Conservation (phyloP, 176 grass and related monocot genomes). For the Juncus effusus region DNA sequence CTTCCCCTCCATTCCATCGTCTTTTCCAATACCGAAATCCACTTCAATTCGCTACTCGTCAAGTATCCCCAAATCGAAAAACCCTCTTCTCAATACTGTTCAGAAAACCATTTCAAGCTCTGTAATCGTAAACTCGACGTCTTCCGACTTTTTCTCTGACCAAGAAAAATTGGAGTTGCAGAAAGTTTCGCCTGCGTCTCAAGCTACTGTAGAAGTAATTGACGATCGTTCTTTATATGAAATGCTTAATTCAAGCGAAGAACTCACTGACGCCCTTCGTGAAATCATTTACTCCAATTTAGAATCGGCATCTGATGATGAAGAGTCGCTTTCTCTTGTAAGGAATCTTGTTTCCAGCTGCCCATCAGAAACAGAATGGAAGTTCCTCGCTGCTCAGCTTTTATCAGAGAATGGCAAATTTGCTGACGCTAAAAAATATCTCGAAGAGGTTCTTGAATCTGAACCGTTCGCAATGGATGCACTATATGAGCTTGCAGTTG, state of each 20-base stretch:
- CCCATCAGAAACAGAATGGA: slow-evolving; percentile 32
- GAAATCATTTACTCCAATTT: slow-evolving; percentile 27
- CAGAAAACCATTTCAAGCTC: slow-evolving; percentile 51
- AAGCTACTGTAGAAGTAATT: slow-evolving; percentile 9
- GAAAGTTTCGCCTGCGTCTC: slow-evolving; percentile 4
- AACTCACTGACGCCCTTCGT: slow-evolving; percentile 11
- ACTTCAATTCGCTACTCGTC: slow-evolving; percentile 27
- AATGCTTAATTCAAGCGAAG: slow-evolving; percentile 24
- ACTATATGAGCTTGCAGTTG: slow-evolving; percentile 55
- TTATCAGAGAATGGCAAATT: slow-evolving; percentile 25
- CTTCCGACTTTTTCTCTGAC: slow-evolving; percentile 38
- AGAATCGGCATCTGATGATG: slow-evolving; percentile 18
- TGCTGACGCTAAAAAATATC: slow-evolving; percentile 22
- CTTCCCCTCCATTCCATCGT: slow-evolving; percentile 9
- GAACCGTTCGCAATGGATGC: slow-evolving; percentile 45
- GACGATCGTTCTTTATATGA: slow-evolving; percentile 16
- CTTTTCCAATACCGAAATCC: slow-evolving; percentile 23
- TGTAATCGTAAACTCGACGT: slow-evolving; percentile 47
- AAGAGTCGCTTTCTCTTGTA: slow-evolving; percentile 29
- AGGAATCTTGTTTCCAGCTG: slow-evolving; percentile 17
- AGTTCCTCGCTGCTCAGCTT: slow-evolving; percentile 32
- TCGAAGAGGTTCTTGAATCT: slow-evolving; percentile 35
- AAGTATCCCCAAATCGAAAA: background rate
- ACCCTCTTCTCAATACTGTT: slow-evolving; percentile 43
- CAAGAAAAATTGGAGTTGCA: background rate